Conservation (phyloP, 306 rosid species). For the Abrus precatorius region DNA sequence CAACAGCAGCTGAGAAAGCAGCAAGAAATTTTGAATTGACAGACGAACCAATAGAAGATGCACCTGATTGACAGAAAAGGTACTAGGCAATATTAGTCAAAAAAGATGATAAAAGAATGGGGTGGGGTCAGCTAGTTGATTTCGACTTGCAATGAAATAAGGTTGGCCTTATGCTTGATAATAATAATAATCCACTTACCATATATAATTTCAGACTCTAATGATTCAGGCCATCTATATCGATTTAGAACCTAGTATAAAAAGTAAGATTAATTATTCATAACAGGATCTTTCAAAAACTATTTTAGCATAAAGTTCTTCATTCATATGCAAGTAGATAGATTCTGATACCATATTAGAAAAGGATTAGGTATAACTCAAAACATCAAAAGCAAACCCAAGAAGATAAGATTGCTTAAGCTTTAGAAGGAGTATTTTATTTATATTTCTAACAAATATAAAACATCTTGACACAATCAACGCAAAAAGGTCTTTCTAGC, state of each 20-base stretch:
- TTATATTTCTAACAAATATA: neutral
- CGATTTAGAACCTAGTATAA: conserved; percentile 67
- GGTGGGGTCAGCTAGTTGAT: conserved; percentile 26
- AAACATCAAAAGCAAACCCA: neutral
- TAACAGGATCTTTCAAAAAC: conserved; percentile 39
- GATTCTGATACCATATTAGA: neutral
- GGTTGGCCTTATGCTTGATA: conserved; percentile 4
- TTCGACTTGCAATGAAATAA: conserved; percentile 13
- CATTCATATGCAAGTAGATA: conserved; percentile 26
- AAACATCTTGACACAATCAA: conserved; percentile 18
- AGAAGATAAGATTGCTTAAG: neutral
- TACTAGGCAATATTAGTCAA: conserved; percentile 34
- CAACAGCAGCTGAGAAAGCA: conserved; percentile 82
- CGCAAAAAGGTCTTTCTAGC: conserved; percentile 38
- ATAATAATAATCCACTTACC: conserved; percentile 55
- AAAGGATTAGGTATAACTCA: neutral
- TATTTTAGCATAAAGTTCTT: conserved; percentile 15
- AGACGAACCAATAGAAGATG: conserved; percentile 83
- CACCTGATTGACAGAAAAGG: conserved; percentile 58
- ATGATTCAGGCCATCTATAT: conserved; percentile 83
- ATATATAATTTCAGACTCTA: conserved; percentile 73
- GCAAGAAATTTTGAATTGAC: conserved; percentile 73
- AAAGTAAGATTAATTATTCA: conserved; percentile 19
- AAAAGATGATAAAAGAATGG: conserved; percentile 11
- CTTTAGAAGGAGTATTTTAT: neutral